A percentile compares a stretch with the other conserved stretches of the same genome.
These are phyloP conservation scores for Fagopyrum esculentum DNA, from an alignment of 148 eudicot genomes.

Conservation along the genomic window DNA sequence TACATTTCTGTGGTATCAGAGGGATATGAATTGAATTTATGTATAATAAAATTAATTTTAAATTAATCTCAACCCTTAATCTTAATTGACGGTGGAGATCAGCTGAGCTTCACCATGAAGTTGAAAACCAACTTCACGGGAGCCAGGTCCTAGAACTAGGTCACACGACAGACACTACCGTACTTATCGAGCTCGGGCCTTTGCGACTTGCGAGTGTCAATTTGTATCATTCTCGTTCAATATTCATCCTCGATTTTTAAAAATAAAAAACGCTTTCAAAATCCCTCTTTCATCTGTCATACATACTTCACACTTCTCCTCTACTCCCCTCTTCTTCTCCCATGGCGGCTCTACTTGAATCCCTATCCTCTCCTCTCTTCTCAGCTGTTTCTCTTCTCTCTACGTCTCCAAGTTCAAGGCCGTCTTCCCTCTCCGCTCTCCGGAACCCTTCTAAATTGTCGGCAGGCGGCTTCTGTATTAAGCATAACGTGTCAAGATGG, in stretches of 20 bases:
- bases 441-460: neutral
- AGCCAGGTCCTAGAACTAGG: too few relatives aligned
- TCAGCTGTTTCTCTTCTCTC: conserved; percentile 9
- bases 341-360: conserved; percentile 13
- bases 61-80: too few relatives aligned
- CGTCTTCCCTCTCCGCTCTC: neutral
- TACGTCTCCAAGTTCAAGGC: neutral
- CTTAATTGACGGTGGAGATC: too few relatives aligned
- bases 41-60: too few relatives aligned
- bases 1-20: too few relatives aligned
- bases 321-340: neutral
- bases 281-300: neutral
- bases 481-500: neutral
- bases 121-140: too few relatives aligned
- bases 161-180: too few relatives aligned
- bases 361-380: conserved; percentile 2
- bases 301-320: neutral
- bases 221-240: neutral
- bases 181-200: too few relatives aligned
- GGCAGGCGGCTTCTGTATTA: neutral
- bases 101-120: too few relatives aligned
- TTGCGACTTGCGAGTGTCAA: too few relatives aligned
- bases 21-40: too few relatives aligned
- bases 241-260: neutral
- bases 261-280: conserved; percentile 4